These are phyloP conservation scores for Plasmodium adleri DNA, from an alignment of 169 alveolate species.

Conservation along the genomic window DNA sequence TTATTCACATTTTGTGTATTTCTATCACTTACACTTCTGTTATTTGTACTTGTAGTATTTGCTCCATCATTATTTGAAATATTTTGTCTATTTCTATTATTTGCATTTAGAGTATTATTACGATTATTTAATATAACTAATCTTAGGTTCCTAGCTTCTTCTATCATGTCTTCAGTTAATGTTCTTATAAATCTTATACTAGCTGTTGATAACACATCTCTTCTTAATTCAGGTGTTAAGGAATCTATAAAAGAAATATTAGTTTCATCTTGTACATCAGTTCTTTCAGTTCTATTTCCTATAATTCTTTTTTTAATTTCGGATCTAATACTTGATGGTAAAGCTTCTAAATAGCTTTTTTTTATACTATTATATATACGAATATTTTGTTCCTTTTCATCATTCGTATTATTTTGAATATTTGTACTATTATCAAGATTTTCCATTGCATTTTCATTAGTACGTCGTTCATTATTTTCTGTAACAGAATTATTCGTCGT, in stretches of 20 bases:
- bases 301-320: constrained; percentile 68
- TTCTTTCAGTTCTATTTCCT: constrained; percentile 59
- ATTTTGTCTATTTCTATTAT: constrained; percentile 15
- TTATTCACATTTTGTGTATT: too few relatives aligned
- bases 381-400: constrained; percentile 27
- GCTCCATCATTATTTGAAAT: background rate
- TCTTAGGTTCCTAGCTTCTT: constrained; percentile 83
- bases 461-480: background rate
- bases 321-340: constrained; percentile 58
- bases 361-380: constrained; percentile 64
- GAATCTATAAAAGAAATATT: constrained; percentile 85
- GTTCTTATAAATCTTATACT: constrained; percentile 82
- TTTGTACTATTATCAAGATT: constrained; percentile 2
- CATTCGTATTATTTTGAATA: background rate
- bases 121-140: constrained; percentile 36
- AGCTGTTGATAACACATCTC: constrained; percentile 85
- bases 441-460: background rate
- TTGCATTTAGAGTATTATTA: constrained; percentile 9
- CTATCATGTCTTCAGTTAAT: constrained; percentile 84
- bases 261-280: constrained; percentile 81
- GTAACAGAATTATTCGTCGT: background rate
- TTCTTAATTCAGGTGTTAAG: constrained; percentile 84
- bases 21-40: constrained; percentile 1
- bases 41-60: background rate
- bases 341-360: constrained; percentile 66